These are phyloP conservation scores for Coemansia asiatica DNA, from an alignment of 192 early-diverging fungal genomes.

Conservation along the genomic window DNA sequence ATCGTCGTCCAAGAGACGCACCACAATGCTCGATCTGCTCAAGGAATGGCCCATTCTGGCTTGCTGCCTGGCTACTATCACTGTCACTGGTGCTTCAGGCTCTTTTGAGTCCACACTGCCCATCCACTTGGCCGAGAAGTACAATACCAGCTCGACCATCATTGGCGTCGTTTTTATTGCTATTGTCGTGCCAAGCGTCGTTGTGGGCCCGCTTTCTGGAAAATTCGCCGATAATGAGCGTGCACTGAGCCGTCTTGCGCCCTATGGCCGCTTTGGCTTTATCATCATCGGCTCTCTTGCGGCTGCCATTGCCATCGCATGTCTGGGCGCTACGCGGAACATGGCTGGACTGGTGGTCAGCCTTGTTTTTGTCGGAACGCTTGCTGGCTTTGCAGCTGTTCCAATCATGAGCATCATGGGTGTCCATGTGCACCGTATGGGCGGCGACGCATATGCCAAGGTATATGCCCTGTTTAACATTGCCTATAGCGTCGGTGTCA, in stretches of 20 bases:
- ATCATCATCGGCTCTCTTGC: conserved; percentile 33
- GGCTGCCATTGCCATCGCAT: conserved; percentile 52
- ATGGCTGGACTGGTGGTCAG: conserved; percentile 43
- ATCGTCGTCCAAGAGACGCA: conserved; percentile 15
- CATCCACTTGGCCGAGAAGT: conserved; percentile 36
- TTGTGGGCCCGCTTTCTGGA: conserved; percentile 61
- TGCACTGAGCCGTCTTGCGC: conserved; percentile 27
- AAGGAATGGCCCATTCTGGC: conserved; percentile 50
- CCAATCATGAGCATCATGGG: conserved; percentile 72
- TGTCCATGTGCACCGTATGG: conserved; percentile 63
- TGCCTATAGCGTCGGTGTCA: conserved; percentile 74
- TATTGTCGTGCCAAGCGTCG: conserved; percentile 67
- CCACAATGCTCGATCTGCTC: conserved; percentile 51
- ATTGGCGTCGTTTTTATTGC: conserved; percentile 63
- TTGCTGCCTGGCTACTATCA: conserved; percentile 46
- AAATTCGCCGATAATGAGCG: conserved; percentile 37
- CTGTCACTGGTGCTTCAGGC: conserved; percentile 33
- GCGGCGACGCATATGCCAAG: conserved; percentile 59
- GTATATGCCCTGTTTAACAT: conserved; percentile 78
- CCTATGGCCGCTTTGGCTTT: conserved; percentile 46
- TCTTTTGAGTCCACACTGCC: conserved; percentile 53
- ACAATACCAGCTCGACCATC: conserved; percentile 19
- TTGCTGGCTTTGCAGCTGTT: conserved; percentile 42
- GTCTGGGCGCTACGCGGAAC: conserved; percentile 36
- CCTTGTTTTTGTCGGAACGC: conserved; percentile 33